These are phyloP conservation scores for Jaapia argillacea DNA, from an alignment of 768 basidiomycete species.

Conservation along the genomic window DNA sequence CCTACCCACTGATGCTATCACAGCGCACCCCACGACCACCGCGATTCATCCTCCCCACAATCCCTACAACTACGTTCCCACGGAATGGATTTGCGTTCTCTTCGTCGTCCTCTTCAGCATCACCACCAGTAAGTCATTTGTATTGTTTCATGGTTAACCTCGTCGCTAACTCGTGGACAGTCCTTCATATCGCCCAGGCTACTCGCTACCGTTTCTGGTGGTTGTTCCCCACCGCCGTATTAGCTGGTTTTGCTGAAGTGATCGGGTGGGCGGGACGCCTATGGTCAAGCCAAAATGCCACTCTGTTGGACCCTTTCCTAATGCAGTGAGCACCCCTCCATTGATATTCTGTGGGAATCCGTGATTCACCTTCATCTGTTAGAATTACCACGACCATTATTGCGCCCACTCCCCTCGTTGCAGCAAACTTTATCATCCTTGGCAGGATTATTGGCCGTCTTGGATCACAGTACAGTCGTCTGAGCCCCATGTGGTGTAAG, in stretches of 20 bases:
- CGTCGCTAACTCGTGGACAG: conserved; percentile 6
- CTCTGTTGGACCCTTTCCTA: conserved; percentile 22
- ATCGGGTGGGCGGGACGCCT: conserved; percentile 28
- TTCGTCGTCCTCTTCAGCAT: conserved; percentile 31
- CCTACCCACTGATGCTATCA: too few species aligned
- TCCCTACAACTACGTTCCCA: conserved; percentile 35
- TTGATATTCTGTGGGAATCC: neutral
- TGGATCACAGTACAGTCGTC: conserved; percentile 36
- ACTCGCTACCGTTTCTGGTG: conserved; percentile 22
- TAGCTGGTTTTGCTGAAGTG: conserved; percentile 23
- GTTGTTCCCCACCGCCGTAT: conserved; percentile 21
- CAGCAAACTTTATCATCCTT: conserved; percentile 51
- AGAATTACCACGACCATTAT: conserved; percentile 46
- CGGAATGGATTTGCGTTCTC: conserved; percentile 23
- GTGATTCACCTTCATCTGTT: too few species aligned
- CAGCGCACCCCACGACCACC: too few species aligned
- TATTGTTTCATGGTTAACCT: neutral
- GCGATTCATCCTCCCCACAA: too few species aligned
- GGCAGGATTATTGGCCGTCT: conserved; percentile 35
- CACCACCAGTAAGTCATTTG: conserved; percentile 23
- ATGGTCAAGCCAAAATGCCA: conserved; percentile 20
- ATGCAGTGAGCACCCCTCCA: conserved; percentile 33
- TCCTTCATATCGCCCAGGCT: conserved; percentile 17
- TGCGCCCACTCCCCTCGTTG: conserved; percentile 45
- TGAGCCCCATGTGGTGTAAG: conserved; percentile 33